A percentile compares a stretch with the other conserved stretches of the same genome.
Conservation (phyloP, 768 basidiomycete species). For the Lactifluus pinguis region DNA sequence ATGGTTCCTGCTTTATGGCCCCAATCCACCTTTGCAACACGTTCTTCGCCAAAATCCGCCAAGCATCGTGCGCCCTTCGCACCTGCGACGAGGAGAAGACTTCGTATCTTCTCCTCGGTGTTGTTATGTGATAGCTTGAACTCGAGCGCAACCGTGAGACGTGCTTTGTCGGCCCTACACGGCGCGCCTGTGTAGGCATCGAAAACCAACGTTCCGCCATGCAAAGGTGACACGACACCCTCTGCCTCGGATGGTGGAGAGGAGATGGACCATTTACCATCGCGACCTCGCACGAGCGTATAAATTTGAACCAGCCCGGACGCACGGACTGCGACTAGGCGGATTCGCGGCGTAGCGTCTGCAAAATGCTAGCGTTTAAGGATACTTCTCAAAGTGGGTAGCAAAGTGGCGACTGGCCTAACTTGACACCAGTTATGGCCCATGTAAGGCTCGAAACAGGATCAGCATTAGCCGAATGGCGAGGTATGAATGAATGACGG, state of each 20-base stretch:
- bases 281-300: slow-evolving; percentile 35
- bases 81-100: slow-evolving; percentile 46
- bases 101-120: slow-evolving; percentile 24
- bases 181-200: slow-evolving; percentile 42
- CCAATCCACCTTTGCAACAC: slow-evolving; percentile 62
- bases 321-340: slow-evolving; percentile 51
- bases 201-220: slow-evolving; percentile 44
- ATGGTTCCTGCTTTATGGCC: slow-evolving; percentile 42
- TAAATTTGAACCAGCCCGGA: slow-evolving; percentile 56
- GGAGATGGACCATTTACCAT: slow-evolving; percentile 27
- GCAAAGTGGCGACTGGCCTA: slow-evolving; percentile 33
- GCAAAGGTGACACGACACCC: slow-evolving; percentile 36
- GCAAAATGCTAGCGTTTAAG: neutral
- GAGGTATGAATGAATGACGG: slow-evolving; percentile 29
- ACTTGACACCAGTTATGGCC: slow-evolving; percentile 49
- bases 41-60: slow-evolving; percentile 54
- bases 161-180: slow-evolving; percentile 35
- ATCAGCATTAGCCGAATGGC: slow-evolving; percentile 33
- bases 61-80: slow-evolving; percentile 48
- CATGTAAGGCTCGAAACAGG: slow-evolving; percentile 51
- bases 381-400: neutral
- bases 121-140: slow-evolving; percentile 11
- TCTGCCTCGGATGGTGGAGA: slow-evolving; percentile 31
- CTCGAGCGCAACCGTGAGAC: slow-evolving; percentile 31
- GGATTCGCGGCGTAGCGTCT: slow-evolving; percentile 41